These are phyloP conservation scores for Pseudisothecium myosuroides DNA, from an alignment of 225 moss, liverwort and hornwort genomes.

Conservation along the genomic window DNA sequence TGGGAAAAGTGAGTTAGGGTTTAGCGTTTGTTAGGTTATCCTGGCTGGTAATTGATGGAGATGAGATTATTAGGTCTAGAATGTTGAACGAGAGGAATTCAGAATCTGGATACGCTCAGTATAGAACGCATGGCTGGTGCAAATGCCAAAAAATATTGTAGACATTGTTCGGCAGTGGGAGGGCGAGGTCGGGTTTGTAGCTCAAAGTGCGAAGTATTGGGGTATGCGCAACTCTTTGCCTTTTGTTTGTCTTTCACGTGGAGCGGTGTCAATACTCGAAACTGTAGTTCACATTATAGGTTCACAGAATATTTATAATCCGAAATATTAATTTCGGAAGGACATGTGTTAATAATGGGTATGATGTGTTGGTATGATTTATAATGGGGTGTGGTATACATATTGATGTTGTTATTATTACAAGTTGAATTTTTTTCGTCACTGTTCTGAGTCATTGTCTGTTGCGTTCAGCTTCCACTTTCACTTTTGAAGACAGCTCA, in stretches of 20 bases:
- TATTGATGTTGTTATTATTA: not conserved
- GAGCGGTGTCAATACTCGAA: not conserved
- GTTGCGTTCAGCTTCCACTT: slow-evolving; percentile 58
- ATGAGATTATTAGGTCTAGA: not conserved
- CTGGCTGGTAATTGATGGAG: not conserved
- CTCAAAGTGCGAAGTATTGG: not conserved
- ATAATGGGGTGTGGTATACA: not conserved
- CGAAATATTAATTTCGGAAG: not conserved
- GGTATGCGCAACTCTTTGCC: not conserved
- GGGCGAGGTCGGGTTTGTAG: not conserved
- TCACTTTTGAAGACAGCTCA: slow-evolving; percentile 94
- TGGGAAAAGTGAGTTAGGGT: not conserved
- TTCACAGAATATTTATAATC: not conserved
- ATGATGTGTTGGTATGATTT: not conserved
- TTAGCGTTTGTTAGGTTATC: not conserved
- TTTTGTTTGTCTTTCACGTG: not conserved
- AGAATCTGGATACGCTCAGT: not conserved
- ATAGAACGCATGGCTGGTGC: not conserved
- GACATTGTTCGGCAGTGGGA: not conserved
- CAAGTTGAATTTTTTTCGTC: not conserved
- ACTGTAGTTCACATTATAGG: not conserved
- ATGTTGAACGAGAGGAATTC: not conserved
- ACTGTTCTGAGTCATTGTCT: not conserved
- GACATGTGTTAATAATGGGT: not conserved
- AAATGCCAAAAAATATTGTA: not conserved